Evolutionary conservation across 352 stramenopile genomes (phyloP).

Genomic region (Saprolegnia parasitica): DNA sequence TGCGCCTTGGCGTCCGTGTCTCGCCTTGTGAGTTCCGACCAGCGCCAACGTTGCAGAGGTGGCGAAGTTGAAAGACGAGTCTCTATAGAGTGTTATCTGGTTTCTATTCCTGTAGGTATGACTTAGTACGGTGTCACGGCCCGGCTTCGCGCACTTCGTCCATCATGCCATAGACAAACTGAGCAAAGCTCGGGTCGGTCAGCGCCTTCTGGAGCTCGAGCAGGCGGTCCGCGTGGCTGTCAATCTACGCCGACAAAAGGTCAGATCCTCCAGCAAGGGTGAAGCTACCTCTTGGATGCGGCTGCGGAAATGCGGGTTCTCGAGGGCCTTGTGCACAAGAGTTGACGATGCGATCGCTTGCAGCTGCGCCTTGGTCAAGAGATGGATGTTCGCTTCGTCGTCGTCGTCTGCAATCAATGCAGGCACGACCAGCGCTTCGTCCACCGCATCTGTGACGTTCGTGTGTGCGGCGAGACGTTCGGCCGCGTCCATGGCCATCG

Average conservation of each 20-base stretch:
- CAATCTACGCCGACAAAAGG: slow-evolving; percentile 42
- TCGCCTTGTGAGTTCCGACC: not conserved
- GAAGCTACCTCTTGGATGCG: slow-evolving; percentile 48
- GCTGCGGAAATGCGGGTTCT: slow-evolving; percentile 45
- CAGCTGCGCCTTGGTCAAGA: slow-evolving; percentile 56
- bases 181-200: slow-evolving; percentile 58
- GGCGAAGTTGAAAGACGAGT: not conserved
- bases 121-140: not conserved
- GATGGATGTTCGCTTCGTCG: slow-evolving; percentile 40
- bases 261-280: not conserved
- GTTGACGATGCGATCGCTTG: slow-evolving; percentile 35
- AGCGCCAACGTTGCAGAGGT: not conserved
- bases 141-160: slow-evolving; percentile 41
- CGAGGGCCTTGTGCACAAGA: slow-evolving; percentile 40
- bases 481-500: no score
- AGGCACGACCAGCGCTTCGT: not conserved
- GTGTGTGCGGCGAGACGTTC: no score
- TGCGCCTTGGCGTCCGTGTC: no score
- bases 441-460: not conserved
- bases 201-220: slow-evolving; percentile 75
- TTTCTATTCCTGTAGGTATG: no score
- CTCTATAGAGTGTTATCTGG: no score
- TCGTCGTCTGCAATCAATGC: slow-evolving; percentile 21
- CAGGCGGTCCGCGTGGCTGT: slow-evolving; percentile 55
- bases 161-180: slow-evolving; percentile 72